A percentile compares a stretch with the other conserved stretches of the same genome.
phyloP scores from a whole-genome alignment of 257 asterid genomes.

The Coffea eugenioides region DNA sequence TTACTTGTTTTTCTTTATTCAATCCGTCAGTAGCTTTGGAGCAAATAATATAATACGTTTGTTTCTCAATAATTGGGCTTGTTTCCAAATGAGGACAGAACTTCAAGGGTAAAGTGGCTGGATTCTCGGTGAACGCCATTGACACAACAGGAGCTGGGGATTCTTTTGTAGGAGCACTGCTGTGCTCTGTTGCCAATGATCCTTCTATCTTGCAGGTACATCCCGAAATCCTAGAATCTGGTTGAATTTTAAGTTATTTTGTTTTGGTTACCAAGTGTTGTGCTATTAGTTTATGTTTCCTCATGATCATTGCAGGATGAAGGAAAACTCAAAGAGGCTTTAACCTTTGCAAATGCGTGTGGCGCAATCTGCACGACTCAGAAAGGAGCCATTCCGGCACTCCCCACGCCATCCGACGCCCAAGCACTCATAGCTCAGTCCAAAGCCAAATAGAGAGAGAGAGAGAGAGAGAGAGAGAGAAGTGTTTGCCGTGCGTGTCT shows the following conservation, averaged over 20 bases:
- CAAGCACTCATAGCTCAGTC: conserved; percentile 29
- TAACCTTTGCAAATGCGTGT: conserved; percentile 44
- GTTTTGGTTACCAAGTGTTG: neutral
- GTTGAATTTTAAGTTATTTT: neutral
- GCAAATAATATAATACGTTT: too few species aligned
- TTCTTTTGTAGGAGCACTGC: conserved; percentile 46
- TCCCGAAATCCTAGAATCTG: neutral
- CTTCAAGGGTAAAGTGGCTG: conserved; percentile 34
- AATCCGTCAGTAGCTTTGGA: neutral
- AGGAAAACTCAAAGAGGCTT: conserved; percentile 28
- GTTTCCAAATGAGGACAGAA: conserved; percentile 11
- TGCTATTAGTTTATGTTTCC: neutral
- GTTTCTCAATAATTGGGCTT: neutral
- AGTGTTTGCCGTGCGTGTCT: neutral
- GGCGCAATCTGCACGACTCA: conserved; percentile 49
- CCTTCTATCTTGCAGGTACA: conserved; percentile 29
- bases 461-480: too few species aligned
- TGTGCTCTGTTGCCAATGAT: conserved; percentile 33
- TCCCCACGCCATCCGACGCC: conserved; percentile 38
- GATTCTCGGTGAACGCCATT: conserved; percentile 37
- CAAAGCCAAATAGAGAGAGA: conserved; percentile 12
- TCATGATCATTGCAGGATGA: conserved; percentile 28
- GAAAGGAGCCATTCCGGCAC: conserved; percentile 53
- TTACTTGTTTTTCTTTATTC: neutral
- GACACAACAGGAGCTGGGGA: conserved; percentile 62